Base-by-base conservation (phyloP, 1,284 basidiomycete genomes). In the Mycocalia duriaeana region DNA sequence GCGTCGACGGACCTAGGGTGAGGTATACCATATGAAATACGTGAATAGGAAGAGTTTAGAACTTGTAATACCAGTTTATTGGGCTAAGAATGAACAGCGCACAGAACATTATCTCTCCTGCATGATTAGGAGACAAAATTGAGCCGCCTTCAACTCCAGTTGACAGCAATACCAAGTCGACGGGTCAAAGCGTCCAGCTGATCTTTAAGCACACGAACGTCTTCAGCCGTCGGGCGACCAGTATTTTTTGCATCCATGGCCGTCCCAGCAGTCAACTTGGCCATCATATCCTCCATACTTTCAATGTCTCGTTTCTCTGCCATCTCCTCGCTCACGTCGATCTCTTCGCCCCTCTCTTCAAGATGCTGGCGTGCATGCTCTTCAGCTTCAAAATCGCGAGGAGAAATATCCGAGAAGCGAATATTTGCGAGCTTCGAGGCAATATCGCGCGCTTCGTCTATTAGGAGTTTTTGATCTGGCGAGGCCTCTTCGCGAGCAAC, bases 331-430 rank as follows among this genome's bases (percentile, higher is more conserved):
- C 68, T 66, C 45, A 59, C 58, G 22, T 68, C 66, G 47, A 69
- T 51, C n/a, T 61, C 64, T 24, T 69, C 65, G 3, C 57, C 55
- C 28, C 64, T 60, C 18, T 53, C 51, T 39, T 70, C 73, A 13
- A 81, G 62, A 61, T 89, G 86, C 50, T 82, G 75, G 41, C 71
- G 70, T 4, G 82, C 85, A 62, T 91, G 88, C 46, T 71, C 72
- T 55, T 85, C 79, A 0, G 88, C 89, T 55, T 90, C 82, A 9
- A 79, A 54, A 64, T 91, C 88, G 7, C 71, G 75, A 1, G 85
- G 86, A 11, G 72, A 77, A 50, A 91, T 74, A 53, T 88, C 83
- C 13, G 76, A 71, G 49, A 87, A 80, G 4, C 75, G 76, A 20
- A 91, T 66, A n/a, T 67, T 59, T 0, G 73, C 71, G 4, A 91